Conservation (phyloP, 345 rosid species). For the Physaria fendleri region DNA sequence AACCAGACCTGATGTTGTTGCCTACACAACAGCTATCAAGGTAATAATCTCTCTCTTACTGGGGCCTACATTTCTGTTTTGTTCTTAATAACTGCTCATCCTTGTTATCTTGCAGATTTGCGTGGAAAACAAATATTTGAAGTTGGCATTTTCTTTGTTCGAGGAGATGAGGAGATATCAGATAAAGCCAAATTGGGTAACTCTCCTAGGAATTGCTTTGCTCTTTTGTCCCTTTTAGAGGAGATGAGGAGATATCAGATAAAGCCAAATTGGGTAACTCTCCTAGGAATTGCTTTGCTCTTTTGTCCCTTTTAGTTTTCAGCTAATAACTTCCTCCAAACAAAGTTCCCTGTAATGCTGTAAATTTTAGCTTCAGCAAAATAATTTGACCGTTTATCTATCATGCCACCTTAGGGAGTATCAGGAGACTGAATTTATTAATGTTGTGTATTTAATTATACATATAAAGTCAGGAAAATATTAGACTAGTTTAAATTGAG, state of each 20-base stretch:
- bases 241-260: conserved; percentile 78
- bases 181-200: conserved; percentile 75
- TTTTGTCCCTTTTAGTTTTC: neutral
- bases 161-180: conserved; percentile 75
- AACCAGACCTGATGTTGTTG: conserved; percentile 77
- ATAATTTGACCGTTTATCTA: neutral
- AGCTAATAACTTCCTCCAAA: neutral
- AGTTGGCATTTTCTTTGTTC: conserved; percentile 71
- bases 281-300: neutral
- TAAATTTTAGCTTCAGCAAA: neutral
- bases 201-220: conserved; percentile 13
- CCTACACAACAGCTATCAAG: conserved; percentile 91
- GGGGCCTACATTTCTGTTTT: neutral
- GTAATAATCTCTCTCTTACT: conserved; percentile 34
- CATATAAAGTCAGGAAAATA: neutral
- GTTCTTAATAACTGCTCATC: conserved; percentile 1
- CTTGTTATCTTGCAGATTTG: conserved; percentile 50
- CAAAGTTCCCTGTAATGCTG: neutral
- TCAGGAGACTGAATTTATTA: neutral
- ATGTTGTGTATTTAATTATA: neutral
- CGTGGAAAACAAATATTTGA: conserved; percentile 47
- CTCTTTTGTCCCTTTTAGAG: conserved; percentile 29
- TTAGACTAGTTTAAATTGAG: neutral
- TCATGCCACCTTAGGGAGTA: conserved; percentile 3
- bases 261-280: conserved; percentile 72